Evolutionary conservation across 768 basidiomycete species (phyloP).

Genomic region (Psilocybe sp.): DNA sequence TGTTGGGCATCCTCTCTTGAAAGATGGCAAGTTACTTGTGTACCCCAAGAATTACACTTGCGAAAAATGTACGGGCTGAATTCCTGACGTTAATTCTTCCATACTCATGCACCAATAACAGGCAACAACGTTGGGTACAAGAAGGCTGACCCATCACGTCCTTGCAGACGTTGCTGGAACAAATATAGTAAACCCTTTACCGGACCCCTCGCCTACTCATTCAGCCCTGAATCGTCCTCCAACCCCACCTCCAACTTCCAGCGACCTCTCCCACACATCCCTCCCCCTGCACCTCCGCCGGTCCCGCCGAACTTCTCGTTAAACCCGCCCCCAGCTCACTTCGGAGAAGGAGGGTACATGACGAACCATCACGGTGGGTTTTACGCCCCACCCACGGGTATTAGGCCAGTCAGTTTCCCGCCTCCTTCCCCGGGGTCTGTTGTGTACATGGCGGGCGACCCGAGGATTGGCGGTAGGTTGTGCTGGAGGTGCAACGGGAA

Average conservation of each 20-base stretch:
- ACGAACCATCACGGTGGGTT: conserved; percentile 8
- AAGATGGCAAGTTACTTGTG: conserved; percentile 59
- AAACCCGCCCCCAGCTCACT: conserved; percentile 8
- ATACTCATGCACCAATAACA: conserved; percentile 23
- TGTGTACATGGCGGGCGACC: conserved; percentile 62
- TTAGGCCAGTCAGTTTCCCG: background rate
- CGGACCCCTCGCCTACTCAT: conserved; percentile 58
- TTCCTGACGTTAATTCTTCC: no score
- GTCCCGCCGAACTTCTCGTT: conserved; percentile 8
- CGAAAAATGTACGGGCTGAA: conserved; percentile 54
- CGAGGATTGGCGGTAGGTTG: conserved; percentile 60
- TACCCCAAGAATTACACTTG: conserved; percentile 67
- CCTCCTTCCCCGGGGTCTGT: conserved; percentile 38
- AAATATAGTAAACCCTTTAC: conserved; percentile 61
- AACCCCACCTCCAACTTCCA: conserved; percentile 17
- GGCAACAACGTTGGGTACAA: conserved; percentile 79
- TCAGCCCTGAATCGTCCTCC: conserved; percentile 6
- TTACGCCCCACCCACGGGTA: conserved; percentile 6
- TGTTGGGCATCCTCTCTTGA: conserved; percentile 67
- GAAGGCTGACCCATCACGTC: conserved; percentile 58
- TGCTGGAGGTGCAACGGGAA: conserved; percentile 68
- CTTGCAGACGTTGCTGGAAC: conserved; percentile 75
- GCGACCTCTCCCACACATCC: conserved; percentile 14
- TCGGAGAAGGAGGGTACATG: conserved; percentile 11
- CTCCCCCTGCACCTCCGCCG: conserved; percentile 15